These are phyloP conservation scores for Ocimum tenuiflorum DNA, from an alignment of 257 asterid genomes.

Conservation along the genomic window DNA sequence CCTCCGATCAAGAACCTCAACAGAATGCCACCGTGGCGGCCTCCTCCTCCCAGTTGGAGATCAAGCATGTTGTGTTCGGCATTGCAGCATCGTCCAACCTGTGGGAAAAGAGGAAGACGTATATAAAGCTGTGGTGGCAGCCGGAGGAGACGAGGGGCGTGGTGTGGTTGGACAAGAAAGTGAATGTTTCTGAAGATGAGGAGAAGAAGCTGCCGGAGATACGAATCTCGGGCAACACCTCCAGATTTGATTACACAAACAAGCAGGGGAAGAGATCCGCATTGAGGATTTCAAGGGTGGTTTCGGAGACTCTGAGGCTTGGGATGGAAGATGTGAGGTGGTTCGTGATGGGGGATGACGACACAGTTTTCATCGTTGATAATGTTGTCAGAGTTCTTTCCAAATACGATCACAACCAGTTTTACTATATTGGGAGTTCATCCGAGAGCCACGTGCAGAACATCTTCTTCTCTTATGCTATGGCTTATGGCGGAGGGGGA, in stretches of 20 bases:
- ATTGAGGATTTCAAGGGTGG: constrained; percentile 64
- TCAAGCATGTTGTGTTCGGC: constrained; percentile 51
- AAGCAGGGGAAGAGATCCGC: constrained; percentile 61
- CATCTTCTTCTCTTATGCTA: constrained; percentile 57
- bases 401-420: constrained; percentile 61
- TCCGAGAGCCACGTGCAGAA: constrained; percentile 81
- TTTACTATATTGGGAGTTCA: constrained; percentile 65
- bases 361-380: constrained; percentile 63
- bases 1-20: background rate
- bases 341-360: constrained; percentile 89
- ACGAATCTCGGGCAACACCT: constrained; percentile 47
- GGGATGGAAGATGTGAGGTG: constrained; percentile 19
- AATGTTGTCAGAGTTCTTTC: constrained; percentile 57
- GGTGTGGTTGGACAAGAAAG: constrained; percentile 56
- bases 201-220: constrained; percentile 33
- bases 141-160: constrained; percentile 60
- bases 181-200: constrained; percentile 24
- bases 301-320: constrained; percentile 64
- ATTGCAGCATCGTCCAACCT: constrained; percentile 60
- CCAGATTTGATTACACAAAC: constrained; percentile 44
- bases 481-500: constrained; percentile 95
- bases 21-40: background rate
- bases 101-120: constrained; percentile 61
- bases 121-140: constrained; percentile 67
- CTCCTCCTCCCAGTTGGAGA: constrained; percentile 20